These are phyloP conservation scores for Amorphotheca resinae DNA, from an alignment of 495 filamentous ascomycete species.

Conservation along the genomic window DNA sequence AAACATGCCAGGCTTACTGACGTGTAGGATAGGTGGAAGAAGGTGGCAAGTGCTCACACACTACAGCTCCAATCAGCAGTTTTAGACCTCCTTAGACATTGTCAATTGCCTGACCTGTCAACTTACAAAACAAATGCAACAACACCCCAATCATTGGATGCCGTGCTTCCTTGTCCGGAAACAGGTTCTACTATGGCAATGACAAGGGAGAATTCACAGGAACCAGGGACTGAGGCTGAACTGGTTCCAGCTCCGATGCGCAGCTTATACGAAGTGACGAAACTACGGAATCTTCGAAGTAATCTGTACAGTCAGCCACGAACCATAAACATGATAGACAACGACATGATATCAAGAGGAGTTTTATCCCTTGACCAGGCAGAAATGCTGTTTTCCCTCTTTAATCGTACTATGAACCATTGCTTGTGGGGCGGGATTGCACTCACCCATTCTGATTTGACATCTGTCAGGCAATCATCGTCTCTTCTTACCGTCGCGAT, in stretches of 20 bases:
- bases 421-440: conserved; percentile 46
- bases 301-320: conserved; percentile 6
- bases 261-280: conserved; percentile 48
- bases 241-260: conserved; percentile 45
- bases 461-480: conserved; percentile 26
- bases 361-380: conserved; percentile 21
- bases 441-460: conserved; percentile 28
- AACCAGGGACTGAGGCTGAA: conserved; percentile 29
- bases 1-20: neutral
- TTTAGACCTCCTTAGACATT: conserved; percentile 10
- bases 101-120: conserved; percentile 9
- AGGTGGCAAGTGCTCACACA: neutral
- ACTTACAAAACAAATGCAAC: neutral
- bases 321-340: conserved; percentile 14
- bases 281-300: conserved; percentile 35
- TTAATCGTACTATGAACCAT: conserved; percentile 24
- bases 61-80: conserved; percentile 9
- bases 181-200: conserved; percentile 19
- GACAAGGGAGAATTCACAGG: conserved; percentile 41
- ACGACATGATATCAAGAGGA: conserved; percentile 28
- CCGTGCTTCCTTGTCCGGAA: neutral
- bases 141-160: neutral
- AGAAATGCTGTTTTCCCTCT: conserved; percentile 25
- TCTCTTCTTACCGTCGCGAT: conserved; percentile 26
- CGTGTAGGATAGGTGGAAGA: conserved; percentile 7